These are phyloP conservation scores for Gracilaria domingensis DNA, from an alignment of 23 red algal species.

Conservation along the genomic window DNA sequence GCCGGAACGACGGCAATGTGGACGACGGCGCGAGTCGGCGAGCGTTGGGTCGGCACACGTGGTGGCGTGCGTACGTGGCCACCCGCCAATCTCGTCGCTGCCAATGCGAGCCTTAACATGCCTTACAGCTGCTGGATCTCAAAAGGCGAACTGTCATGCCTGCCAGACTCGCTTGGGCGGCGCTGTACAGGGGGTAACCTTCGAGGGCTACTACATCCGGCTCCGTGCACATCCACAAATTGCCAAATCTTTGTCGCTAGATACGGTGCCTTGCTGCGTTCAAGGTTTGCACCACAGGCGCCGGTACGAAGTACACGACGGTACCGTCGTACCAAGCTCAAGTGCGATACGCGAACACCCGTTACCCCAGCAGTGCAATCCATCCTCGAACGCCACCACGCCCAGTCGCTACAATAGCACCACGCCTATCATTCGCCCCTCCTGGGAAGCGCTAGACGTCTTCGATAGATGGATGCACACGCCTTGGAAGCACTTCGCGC, in stretches of 20 bases:
- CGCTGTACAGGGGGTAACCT: too few species aligned
- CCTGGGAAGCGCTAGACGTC: background rate
- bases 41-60: background rate
- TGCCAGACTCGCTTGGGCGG: too few species aligned
- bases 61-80: background rate
- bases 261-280: too few species aligned
- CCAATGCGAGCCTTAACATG: background rate
- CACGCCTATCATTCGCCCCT: background rate
- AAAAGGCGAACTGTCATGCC: background rate
- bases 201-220: too few species aligned
- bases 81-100: background rate
- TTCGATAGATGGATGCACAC: conserved; percentile 1
- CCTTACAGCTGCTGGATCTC: background rate
- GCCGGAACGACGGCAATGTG: background rate
- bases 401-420: too few species aligned
- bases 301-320: too few species aligned
- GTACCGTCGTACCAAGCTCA: background rate
- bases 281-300: too few species aligned
- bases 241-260: too few species aligned
- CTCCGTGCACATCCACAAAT: too few species aligned
- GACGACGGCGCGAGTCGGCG: background rate
- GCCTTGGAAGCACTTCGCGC: conserved; percentile 19
- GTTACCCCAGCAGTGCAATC: too few species aligned
- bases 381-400: too few species aligned
- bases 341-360: too few species aligned